Base-by-base conservation (phyloP, 257 asterid genomes). In the Nicotiana tomentosiformis region DNA sequence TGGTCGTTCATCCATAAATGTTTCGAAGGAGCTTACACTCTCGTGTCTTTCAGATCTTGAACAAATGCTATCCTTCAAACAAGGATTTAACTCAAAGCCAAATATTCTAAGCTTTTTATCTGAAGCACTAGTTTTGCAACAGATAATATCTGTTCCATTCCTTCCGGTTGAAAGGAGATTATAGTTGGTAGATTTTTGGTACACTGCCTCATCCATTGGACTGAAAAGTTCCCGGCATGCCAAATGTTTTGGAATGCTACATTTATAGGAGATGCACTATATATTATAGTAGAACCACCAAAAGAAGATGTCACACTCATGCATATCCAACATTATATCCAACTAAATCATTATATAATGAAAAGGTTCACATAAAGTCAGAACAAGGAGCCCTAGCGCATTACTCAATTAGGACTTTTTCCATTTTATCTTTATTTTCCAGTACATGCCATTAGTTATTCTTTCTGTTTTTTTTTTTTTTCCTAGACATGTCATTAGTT, bases 71-170 rank as follows among this genome's bases (percentile, higher is more conserved):
- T 64, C 46, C 58, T 49, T 49, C 32, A 35, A 43, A 77, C 55
- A 83, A 77, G 74, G 79, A 55, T 39, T 66, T 53, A 83, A 35
- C 82, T 83, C 86, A 66, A 83, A 77, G 64, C 86, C 86, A 17
- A 83, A 83, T 15, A 83, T 74, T 56, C 76, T 82, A 64, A 83
- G 35, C 65, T 81, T 83, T 83, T 83, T 66, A 37, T 26, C 80
- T 35, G 23, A 14, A 49, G 37, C 46, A 83, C 16, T 61, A 30
- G 29, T 76, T 51, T 76, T 76, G 80, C 64, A 76, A 76, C 5
- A 76, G 26, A 51, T 26, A 51, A 3, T 29, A 76, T 76, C 64
- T 76, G 80, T 29, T 76, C 64, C 64, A 76, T 76, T 76, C 5
- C 8, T 51, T 76, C 10, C 26, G 9, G 80, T 76, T 51, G 64